Evolutionary conservation across 495 filamentous ascomycete species (phyloP).

Genomic region (Aspergillus baeticus): DNA sequence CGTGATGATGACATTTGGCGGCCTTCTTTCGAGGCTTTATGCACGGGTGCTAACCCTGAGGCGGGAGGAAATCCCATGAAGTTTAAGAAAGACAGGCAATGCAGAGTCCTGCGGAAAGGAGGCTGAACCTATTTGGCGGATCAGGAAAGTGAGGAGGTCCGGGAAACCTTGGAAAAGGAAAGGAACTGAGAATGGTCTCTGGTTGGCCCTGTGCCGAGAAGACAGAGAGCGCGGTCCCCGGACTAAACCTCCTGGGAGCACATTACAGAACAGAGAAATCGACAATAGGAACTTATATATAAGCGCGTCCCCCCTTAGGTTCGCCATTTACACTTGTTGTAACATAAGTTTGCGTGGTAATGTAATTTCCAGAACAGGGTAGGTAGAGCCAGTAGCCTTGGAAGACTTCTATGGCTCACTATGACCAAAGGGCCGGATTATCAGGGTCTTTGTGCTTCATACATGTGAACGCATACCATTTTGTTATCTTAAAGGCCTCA

Average conservation of each 20-base stretch:
- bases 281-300: neutral
- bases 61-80: neutral
- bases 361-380: too few species aligned
- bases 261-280: neutral
- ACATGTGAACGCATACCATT: neutral
- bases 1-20: neutral
- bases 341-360: too few species aligned
- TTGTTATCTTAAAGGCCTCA: neutral
- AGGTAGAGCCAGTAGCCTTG: too few species aligned
- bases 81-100: neutral
- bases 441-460: neutral
- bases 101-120: constrained; percentile 8
- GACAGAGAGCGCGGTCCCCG: neutral
- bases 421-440: too few species aligned
- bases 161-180: neutral
- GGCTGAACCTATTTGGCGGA: neutral
- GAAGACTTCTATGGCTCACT: too few species aligned
- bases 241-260: too few species aligned
- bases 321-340: neutral
- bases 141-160: neutral
- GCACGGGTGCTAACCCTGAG: neutral
- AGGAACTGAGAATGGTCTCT: neutral
- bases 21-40: constrained; percentile 1
- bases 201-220: neutral
- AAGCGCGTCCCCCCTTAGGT: too few species aligned